Percentiles rank a stretch among this genome's conserved stretches.
phyloP scores from a whole-genome alignment of 768 basidiomycete species.

The Agaricus subrufescens region DNA sequence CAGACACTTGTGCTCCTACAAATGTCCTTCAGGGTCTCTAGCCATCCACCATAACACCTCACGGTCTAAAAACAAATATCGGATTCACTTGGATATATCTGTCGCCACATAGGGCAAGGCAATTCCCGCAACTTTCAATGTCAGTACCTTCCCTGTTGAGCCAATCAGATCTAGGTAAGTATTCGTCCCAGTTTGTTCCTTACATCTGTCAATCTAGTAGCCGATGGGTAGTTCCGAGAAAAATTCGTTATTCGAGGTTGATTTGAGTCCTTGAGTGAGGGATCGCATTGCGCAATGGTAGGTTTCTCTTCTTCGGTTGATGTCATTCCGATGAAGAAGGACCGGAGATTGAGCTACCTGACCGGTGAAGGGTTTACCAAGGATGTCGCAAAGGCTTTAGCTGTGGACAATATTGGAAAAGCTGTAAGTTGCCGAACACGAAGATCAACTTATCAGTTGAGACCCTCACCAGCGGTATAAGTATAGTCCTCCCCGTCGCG shows the following conservation, averaged over 20 bases:
- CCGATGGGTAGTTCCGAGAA: background rate
- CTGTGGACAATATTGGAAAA: conserved; percentile 1
- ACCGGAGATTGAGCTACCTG: background rate
- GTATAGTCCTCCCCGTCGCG: background rate
- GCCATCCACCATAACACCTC: no score
- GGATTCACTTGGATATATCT: conserved; percentile 1
- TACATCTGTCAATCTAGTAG: background rate
- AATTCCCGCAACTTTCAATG: background rate
- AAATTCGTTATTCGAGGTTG: background rate
- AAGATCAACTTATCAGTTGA: background rate
- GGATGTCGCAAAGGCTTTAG: background rate
- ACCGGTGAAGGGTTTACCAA: background rate
- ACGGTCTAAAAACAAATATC: no score
- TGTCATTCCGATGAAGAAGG: conserved; percentile 1
- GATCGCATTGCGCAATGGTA: background rate
- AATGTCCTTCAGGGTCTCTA: no score
- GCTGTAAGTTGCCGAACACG: conserved; percentile 1
- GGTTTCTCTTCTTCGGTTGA: background rate
- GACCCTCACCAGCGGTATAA: background rate
- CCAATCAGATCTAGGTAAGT: background rate
- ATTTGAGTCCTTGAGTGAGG: background rate
- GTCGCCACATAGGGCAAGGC: background rate
- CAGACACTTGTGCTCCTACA: no score
- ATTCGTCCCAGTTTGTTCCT: background rate
- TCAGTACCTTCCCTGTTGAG: background rate